Conservation (phyloP, 495 filamentous ascomycete genomes). For the Penicillium odoratum region DNA sequence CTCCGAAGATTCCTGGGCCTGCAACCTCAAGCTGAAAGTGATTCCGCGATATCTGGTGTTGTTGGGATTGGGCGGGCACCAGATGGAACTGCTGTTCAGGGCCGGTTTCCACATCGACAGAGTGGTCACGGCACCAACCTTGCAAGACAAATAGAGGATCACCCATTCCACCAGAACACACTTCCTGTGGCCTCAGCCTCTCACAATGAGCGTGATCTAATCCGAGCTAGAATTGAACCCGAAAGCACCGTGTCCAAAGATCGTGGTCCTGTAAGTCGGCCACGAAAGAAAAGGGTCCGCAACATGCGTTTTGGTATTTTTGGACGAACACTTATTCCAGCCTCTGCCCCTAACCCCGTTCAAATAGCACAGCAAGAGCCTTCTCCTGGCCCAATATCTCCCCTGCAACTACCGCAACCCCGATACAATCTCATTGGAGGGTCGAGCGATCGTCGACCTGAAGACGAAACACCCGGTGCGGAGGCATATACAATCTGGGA, state of each 20-base stretch:
- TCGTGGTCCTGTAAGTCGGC: background rate
- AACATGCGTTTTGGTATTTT: conserved; percentile 1
- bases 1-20: conserved; percentile 33
- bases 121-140: conserved; percentile 40
- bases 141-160: conserved; percentile 29
- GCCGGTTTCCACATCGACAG: conserved; percentile 38
- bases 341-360: background rate
- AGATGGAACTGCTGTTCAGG: conserved; percentile 40
- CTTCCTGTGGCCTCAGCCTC: conserved; percentile 18
- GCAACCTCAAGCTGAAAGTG: background rate
- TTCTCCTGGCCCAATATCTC: background rate
- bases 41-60: conserved; percentile 3
- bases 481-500: conserved; percentile 1
- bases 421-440: background rate
- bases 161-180: conserved; percentile 35
- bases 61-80: conserved; percentile 32
- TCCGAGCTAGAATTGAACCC: background rate
- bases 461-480: background rate
- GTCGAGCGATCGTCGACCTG: background rate
- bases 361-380: background rate
- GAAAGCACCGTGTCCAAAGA: background rate
- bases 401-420: background rate
- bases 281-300: background rate
- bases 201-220: background rate
- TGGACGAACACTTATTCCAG: conserved; percentile 8